Evolutionary conservation across 768 basidiomycete species (phyloP).

Genomic region (Holtermanniella nyarrowii): DNA sequence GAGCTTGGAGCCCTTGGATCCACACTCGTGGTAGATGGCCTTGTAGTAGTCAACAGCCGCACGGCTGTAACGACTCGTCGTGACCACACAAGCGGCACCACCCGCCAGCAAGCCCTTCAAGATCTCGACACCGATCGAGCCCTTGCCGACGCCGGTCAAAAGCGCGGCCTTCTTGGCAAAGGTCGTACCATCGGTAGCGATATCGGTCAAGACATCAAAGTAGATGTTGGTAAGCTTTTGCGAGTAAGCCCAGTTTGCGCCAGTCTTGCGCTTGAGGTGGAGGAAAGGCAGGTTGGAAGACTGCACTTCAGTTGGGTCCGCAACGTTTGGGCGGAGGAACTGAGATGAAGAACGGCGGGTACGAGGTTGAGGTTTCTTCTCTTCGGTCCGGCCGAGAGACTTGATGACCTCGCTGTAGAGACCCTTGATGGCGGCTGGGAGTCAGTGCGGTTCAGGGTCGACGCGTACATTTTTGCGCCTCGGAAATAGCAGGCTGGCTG

Average conservation of each 20-base stretch:
- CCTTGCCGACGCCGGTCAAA: constrained; percentile 93
- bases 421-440: constrained; percentile 43
- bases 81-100: constrained; percentile 92
- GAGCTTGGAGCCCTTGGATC: constrained; percentile 88
- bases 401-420: constrained; percentile 94
- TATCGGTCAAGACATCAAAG: constrained; percentile 93
- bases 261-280: constrained; percentile 93
- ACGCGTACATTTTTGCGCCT: constrained; percentile 67
- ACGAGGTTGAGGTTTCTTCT: constrained; percentile 53
- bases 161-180: constrained; percentile 99
- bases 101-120: constrained; percentile 93
- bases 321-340: constrained; percentile 80
- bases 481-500: constrained; percentile 90
- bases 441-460: constrained; percentile 60
- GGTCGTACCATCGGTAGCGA: constrained; percentile 94
- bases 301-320: constrained; percentile 56
- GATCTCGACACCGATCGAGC: constrained; percentile 95
- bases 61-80: constrained; percentile 93
- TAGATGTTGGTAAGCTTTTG: constrained; percentile 80
- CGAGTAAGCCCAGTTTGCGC: constrained; percentile 90
- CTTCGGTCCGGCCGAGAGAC: constrained; percentile 67
- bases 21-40: constrained; percentile 88
- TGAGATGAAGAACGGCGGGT: constrained; percentile 87
- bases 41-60: constrained; percentile 92
- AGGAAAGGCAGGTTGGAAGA: constrained; percentile 88